A percentile compares a stretch with the other conserved stretches of the same genome.
These are phyloP conservation scores for Kwoniella bestiolae DNA, from an alignment of 768 basidiomycete genomes.

Conservation along the genomic window DNA sequence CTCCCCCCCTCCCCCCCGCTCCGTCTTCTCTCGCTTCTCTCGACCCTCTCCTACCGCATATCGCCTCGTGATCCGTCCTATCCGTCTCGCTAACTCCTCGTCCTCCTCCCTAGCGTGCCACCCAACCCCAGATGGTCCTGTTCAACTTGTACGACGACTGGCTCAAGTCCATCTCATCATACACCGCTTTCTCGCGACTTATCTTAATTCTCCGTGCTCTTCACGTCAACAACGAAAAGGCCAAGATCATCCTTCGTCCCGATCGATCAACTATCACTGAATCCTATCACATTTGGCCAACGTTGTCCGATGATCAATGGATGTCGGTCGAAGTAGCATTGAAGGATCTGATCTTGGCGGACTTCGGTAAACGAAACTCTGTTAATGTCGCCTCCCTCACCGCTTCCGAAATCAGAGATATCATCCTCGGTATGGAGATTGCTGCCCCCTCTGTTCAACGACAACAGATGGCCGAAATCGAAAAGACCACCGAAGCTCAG, in stretches of 20 bases:
- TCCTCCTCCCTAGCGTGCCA: conserved; percentile 65
- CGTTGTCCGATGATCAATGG: conserved; percentile 13
- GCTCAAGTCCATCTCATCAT: conserved; percentile 98
- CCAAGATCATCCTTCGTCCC: conserved; percentile 95
- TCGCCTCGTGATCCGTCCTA: conserved; percentile 12
- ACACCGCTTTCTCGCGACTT: conserved; percentile 97
- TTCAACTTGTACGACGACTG: conserved; percentile 99
- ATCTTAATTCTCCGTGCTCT: conserved; percentile 95
- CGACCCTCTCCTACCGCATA: no score
- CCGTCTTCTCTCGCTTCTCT: background rate
- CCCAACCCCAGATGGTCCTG: conserved; percentile 98
- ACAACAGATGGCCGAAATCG: conserved; percentile 98
- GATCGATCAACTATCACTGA: conserved; percentile 97
- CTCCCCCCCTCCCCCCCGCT: background rate
- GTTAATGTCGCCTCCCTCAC: conserved; percentile 98
- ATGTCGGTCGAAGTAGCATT: conserved; percentile 81
- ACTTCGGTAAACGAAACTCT: conserved; percentile 98
- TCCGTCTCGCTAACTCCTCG: background rate
- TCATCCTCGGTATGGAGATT: conserved; percentile 98
- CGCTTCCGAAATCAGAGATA: conserved; percentile 93
- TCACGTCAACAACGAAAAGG: conserved; percentile 99
- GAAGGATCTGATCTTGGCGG: conserved; percentile 91
- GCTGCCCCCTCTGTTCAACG: conserved; percentile 67
- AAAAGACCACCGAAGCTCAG: conserved; percentile 93
- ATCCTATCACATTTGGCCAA: conserved; percentile 77